These are phyloP conservation scores for Ustilago nuda DNA, from an alignment of 1,284 basidiomycete genomes.

Conservation along the genomic window DNA sequence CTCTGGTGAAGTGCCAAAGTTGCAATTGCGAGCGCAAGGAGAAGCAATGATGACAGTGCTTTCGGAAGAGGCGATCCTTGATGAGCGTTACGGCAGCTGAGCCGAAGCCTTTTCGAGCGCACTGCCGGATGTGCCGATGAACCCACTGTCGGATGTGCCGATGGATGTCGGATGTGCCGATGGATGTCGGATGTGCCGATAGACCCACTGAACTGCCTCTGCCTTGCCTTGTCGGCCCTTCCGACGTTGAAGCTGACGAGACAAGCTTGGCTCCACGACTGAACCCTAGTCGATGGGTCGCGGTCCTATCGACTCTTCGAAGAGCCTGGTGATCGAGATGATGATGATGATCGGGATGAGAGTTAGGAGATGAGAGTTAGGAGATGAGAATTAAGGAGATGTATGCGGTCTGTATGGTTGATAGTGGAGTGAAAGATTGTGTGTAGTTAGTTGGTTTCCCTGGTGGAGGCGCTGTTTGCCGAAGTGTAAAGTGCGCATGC, in stretches of 20 bases:
- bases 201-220: background rate
- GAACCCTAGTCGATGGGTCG: no score
- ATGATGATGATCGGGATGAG: background rate
- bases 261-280: no score
- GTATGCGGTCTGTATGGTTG: background rate
- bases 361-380: background rate
- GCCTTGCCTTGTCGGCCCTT: background rate
- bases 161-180: background rate
- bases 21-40: background rate
- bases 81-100: background rate
- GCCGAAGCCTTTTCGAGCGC: background rate
- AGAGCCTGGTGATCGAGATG: background rate
- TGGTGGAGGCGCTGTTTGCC: background rate
- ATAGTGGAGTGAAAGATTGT: background rate
- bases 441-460: background rate
- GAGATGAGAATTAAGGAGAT: background rate
- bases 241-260: background rate
- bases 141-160: background rate
- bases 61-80: background rate
- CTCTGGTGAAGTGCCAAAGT: background rate
- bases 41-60: background rate
- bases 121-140: background rate
- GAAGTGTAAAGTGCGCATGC: no score
- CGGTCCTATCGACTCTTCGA: background rate
- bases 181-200: background rate